Evolutionary conservation across 2,329 filamentous ascomycete genomes (phyloP), one percentile per base, ranked within the genome.

Genomic region (Phialocephala subalpina): DNA sequence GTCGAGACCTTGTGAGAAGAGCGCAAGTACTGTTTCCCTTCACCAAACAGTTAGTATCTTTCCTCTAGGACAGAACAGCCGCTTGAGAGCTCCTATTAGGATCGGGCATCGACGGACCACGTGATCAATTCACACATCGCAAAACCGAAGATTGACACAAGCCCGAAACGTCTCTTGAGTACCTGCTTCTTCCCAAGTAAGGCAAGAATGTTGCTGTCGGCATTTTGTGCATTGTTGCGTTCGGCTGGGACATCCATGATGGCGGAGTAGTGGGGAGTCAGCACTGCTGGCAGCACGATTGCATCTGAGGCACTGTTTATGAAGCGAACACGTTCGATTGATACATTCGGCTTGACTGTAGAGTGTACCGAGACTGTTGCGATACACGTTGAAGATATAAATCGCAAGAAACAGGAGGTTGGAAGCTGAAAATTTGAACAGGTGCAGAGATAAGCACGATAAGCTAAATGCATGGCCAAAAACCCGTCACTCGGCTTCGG

Each of bases 121-220:
- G 85, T 86, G 58, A 82, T 81, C 70, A 85, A 81, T 40, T 85
- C 78, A 25, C 84, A 82, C 67, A 82, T 83, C n/a, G 82, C 81
- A 66, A 86, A 86, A 6, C 83, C 83, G 14, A 86, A 77, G 35
- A 84, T 85, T 3, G 82, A 81, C 62, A 83, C 70, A 70, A 83
- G 82, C 11, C 80, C 78, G 70, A 86, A 86, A 72, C 82, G 83
- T 63, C 83, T 76, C 78, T 69, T 69, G 20, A 70, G 60, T 2
- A 70, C 67, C 52, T 67, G 64, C 47, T 69, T 67, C 58, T 70
- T 70, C 20, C 69, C 69, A 16, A 69, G 56, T 1, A 42, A 38
- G 20, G 67, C 67, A 22, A 69, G 53, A 53, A 61, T 40, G 22
- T 65, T 57, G 36, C 40, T 61, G 47, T 69, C 67, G 42, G 53